Evolutionary conservation across 441 rosid species (phyloP).

Genomic region (Erodium trifolium): DNA sequence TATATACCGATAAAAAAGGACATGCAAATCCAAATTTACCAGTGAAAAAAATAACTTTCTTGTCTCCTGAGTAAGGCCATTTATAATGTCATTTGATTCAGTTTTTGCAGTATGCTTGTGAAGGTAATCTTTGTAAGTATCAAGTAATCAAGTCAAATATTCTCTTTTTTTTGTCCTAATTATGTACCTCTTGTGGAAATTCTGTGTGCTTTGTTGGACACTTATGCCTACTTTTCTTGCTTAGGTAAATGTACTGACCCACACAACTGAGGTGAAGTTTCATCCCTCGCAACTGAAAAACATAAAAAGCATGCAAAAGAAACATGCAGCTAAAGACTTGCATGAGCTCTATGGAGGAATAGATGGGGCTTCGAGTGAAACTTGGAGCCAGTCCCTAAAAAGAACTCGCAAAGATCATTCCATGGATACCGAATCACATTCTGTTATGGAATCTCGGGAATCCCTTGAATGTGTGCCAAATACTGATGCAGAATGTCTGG

Average conservation of each 20-base stretch:
- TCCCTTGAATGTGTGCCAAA: too few relatives aligned
- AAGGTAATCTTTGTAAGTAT: neutral
- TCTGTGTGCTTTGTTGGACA: slow-evolving; percentile 1
- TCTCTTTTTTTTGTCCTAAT: neutral
- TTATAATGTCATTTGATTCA: neutral
- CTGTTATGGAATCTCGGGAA: too few relatives aligned
- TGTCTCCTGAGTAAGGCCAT: neutral
- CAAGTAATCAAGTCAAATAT: neutral
- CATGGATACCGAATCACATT: too few relatives aligned
- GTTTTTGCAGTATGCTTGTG: neutral
- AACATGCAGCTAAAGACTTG: too few relatives aligned
- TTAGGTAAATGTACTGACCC: slow-evolving; percentile 83
- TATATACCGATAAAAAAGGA: neutral
- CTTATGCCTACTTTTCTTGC: slow-evolving; percentile 7
- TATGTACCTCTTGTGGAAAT: neutral
- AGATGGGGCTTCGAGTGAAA: too few relatives aligned
- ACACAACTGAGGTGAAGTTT: slow-evolving; percentile 47
- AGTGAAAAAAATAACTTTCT: neutral
- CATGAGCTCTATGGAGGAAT: too few relatives aligned
- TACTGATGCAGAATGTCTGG: too few relatives aligned
- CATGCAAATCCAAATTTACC: slow-evolving; percentile 2
- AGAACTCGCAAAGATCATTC: too few relatives aligned
- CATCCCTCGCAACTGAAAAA: slow-evolving; percentile 32
- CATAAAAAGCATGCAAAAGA: too few relatives aligned
- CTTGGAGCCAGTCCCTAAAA: too few relatives aligned